Evolutionary conservation across 1,139 yeast genomes (phyloP), one percentile per base, ranked within the genome.

Genomic region (Pichia kudriavzevii): DNA sequence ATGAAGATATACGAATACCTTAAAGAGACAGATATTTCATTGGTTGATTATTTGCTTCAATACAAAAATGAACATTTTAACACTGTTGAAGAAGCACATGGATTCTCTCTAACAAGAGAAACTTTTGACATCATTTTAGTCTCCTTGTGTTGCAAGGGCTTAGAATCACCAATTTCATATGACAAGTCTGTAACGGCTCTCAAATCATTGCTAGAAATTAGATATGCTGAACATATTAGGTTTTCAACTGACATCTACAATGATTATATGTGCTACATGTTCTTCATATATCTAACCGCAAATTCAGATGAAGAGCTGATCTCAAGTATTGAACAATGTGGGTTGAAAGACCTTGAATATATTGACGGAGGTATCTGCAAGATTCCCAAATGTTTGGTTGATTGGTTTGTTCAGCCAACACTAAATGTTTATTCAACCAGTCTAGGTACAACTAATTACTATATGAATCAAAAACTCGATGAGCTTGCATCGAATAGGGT

Each of bases 161-260:
- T 83, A 38, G 72, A 74, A 32, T 60, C 74, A 10, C 74, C 88
- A 3, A 74, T 72, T 36, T 67, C 81, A 18, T 71, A 74, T 40
- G 71, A 69, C n/a, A 60, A 66, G 2, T 72, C 91, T 0, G 53
- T 78, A 31, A 60, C 61, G 2, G 66, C 76, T 17, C 53, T 83
- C 48, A 70, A 66, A 41, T 53, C 61, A 1, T 58, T 77, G 19
- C 68, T 79, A 50, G 64, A 62, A 31, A 56, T 68, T 13, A 61
- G 79, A 43, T 69, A 67, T 27, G 50, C 52, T 26, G 63, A 65
- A 31, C 56, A 39, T n/a, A 20, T 43, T 5, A 35, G 34, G 22
- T 34, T 17, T 13, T 40, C 36, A 2, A 39, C 38, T 9, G 31
- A 26, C 28, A 36, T 40, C 7, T 47, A 49, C 28, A 45, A 39